Base-by-base conservation (phyloP, 148 eudicot genomes). In the Persicaria maculosa region DNA sequence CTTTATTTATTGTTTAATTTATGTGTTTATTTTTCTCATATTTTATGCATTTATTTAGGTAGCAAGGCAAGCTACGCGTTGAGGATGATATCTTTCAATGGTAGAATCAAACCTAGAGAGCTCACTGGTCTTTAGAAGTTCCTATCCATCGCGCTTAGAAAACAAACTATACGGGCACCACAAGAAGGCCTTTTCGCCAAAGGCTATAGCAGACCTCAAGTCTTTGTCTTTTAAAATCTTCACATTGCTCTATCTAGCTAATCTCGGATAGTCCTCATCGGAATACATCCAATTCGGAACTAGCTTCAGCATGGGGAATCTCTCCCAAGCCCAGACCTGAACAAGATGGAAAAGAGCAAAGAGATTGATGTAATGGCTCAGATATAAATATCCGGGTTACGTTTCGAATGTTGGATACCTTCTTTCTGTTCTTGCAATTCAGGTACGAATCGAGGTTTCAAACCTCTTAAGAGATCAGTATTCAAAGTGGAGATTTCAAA, bases 261-360 rank as follows among this genome's bases (percentile, higher is more conserved):
- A 31, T 44, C 83, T 62, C 7, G 75, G 68, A 61, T 17, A 9
- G 75, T 46, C 72, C 61, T 3, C 71, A 1, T 47, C 22, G 22
- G 10, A 0, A 47, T 53, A 74, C n/a, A 68, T 61, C 8, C 44
- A 25, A 25, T 31, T 25, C 9, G 16, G 55, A 0, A 3, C 15
- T 0, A 81, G 83, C 10, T 78, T 52, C 7, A 76, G 46, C 4
- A 12, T 6, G 0, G 78, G 72, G 67, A 88, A 88, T 44, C 85
- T 83, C 81, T 88, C 91, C 84, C 86, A 86, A 65, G 78, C 86
- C 88, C 89, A 86, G 12, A 83, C 22, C 73, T 86, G 92, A 19
- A 88, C 76, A 57, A 86, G 19, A 0, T 83, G 84, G 31, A 88
- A 75, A 19, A 22, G 68, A 14, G 44, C 44, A 61, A 9, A 25